Percentiles rank a stretch among this genome's conserved stretches.
Evolutionary conservation across 371 early-diverging fungal genomes (phyloP).

Genomic region (Rhizopus sp.): DNA sequence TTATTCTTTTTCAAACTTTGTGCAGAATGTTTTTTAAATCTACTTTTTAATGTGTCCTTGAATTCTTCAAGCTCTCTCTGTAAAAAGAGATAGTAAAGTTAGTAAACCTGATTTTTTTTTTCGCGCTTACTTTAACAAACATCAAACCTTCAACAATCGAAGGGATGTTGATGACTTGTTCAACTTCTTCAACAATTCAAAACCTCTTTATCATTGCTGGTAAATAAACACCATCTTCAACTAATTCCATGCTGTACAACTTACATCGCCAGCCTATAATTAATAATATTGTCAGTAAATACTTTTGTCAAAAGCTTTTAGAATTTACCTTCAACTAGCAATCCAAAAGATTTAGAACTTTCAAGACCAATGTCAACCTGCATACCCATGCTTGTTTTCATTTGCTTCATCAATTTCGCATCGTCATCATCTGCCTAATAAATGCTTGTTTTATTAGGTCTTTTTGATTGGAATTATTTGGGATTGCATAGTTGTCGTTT

Average conservation of each 20-base stretch:
- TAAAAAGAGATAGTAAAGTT: too few species aligned
- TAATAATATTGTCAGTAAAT: too few species aligned
- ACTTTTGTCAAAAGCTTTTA: too few species aligned
- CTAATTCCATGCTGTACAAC: not conserved
- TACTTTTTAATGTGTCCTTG: too few species aligned
- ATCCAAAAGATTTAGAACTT: not conserved
- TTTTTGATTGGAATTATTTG: not conserved
- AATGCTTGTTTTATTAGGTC: not conserved
- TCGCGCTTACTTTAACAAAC: too few species aligned
- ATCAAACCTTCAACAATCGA: too few species aligned
- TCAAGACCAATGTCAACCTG: not conserved
- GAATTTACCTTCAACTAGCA: slow-evolving; percentile 1
- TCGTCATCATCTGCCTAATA: slow-evolving; percentile 3
- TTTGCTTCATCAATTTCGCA: not conserved
- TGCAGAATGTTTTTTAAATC: too few species aligned
- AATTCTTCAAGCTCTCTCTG: too few species aligned
- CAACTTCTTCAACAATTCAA: not conserved
- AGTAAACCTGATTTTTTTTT: too few species aligned
- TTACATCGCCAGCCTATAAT: not conserved
- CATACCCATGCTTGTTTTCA: not conserved
- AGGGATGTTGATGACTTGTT: not conserved
- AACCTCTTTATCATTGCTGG: not conserved
- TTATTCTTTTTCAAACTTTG: too few species aligned
- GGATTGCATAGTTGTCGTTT: too few species aligned
- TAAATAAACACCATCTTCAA: not conserved